Base-by-base conservation (phyloP, 2,329 filamentous ascomycete species). In the Fusarium sp. region DNA sequence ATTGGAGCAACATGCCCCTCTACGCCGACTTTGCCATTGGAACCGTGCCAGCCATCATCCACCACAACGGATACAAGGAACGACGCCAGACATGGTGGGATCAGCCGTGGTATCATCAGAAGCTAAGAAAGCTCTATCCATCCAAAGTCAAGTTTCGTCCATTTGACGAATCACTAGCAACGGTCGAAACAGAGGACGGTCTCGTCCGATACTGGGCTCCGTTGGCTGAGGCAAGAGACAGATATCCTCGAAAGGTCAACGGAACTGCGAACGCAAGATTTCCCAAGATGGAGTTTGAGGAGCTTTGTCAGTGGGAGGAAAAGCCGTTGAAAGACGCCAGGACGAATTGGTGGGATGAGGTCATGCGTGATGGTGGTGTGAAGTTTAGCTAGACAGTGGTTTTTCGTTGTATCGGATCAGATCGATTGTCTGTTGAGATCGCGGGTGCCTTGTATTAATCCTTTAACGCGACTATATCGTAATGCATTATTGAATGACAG, bases 161-260 rank as follows among this genome's bases (percentile, higher is more conserved):
- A 3, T 8, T 4, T 0, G 8, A 46, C 6, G 15, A 65, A 8
- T 43, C 62, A 0, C 2, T 65, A 6, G 53, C 54, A 6, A 53
- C 61, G 0, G 6, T 65, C 8, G 6, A 32, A 2, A 4, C 38
- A 2, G 46, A 29, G 0, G 6, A 43, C 2, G 30, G 13, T 1
- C 25, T n/a, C 10, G 22, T 65, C 4, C 59, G 41, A 30, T 65
- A 65, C 12, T 65, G 62, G 62, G 41, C 53, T 8, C 16, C 22
- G 9, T 48, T 24, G 5, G 61, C 62, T 1, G 62, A 65, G 13
- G 3, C 18, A 0, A 12, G 3, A 1, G 60, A 58, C 7, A 58
- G 60, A 29, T 65, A 46, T n/a, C 62, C 62, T 0, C 51, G 62
- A 5, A 27, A 25, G n/a, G 30, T 32, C 4, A 65, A 65, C 6